Evolutionary conservation across 2,329 filamentous ascomycete species (phyloP), one percentile per base, ranked within the genome.

Genomic region (Basipetospora chlamydospora): DNA sequence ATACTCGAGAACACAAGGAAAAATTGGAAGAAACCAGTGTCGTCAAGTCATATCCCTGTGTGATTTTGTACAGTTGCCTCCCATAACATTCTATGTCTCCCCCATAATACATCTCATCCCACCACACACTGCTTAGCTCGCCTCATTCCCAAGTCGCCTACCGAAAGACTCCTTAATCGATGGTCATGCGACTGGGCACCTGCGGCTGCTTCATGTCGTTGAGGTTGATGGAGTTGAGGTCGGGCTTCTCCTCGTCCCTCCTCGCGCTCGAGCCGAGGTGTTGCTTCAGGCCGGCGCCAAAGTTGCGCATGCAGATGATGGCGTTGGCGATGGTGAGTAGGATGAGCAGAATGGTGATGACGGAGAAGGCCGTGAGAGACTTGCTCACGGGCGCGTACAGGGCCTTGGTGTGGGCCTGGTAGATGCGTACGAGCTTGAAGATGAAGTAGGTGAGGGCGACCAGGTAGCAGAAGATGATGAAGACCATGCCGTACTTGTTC

Each of bases 371-470:
- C 5, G 88, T 95, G 51, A 98, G 67, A 12, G 82, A 88, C 51
- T 80, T 81, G 42, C 80, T 74, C 26, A 90, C 88, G 4, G 88
- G 79, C 35, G 67, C 54, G 61, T 96, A 98, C 44, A 74, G 66
- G 1, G 54, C 38, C 35, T 53, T 55, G 46, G 74, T 71, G 29
- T 55, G 55, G 9, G 72, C 63, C 47, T 80, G 75, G 59, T 93
- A 98, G 75, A 98, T 98, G 54, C 90, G 83, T 41, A 90, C 80
- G 38, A 98, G 75, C 68, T 98, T 98, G 73, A 95, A 98, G 53
- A 94, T 72, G 66, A 98, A 98, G 64, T 96, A 98, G 39, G 78
- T 84, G 45, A 96, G 71, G 26, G 78, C 88, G 43, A 80, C 85
- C 45, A 94, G 77, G 60, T 93, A 95, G 39, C 95, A 70, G 36